Conservation (phyloP, 1,139 yeast species). For the Zygosaccharomyces sapae region DNA sequence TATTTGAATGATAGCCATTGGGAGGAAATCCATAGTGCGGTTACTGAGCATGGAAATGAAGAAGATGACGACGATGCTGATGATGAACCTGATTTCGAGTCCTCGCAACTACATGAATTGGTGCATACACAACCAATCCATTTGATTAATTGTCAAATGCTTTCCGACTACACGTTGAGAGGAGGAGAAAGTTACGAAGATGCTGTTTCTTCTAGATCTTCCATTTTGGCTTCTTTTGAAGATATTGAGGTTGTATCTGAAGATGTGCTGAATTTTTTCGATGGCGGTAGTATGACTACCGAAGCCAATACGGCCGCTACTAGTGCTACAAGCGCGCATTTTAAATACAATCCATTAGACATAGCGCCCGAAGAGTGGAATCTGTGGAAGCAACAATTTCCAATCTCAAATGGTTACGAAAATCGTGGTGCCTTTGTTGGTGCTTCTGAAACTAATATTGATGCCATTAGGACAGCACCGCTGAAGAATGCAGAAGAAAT, state of each 20-base stretch:
- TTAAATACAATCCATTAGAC: neutral
- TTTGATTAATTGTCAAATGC: slow-evolving; percentile 13
- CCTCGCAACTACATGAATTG: slow-evolving; percentile 15
- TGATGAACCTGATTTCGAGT: slow-evolving; percentile 11
- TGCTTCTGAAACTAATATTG: neutral
- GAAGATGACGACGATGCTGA: slow-evolving; percentile 10
- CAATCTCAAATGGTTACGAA: neutral
- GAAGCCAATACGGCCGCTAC: slow-evolving; percentile 5
- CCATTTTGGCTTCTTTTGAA: slow-evolving; percentile 10
- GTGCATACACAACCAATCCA: slow-evolving; percentile 26
- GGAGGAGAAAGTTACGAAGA: slow-evolving; percentile 3
- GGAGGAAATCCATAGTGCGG: neutral
- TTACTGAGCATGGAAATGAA: slow-evolving; percentile 4
- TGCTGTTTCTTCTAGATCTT: slow-evolving; percentile 10
- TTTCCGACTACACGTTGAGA: slow-evolving; percentile 6
- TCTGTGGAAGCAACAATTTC: slow-evolving; percentile 1
- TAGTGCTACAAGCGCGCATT: slow-evolving; percentile 5
- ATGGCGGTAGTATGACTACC: neutral
- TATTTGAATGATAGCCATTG: slow-evolving; percentile 11
- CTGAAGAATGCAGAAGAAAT: neutral
- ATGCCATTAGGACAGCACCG: neutral
- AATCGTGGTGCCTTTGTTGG: neutral
- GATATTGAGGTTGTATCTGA: neutral
- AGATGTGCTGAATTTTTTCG: neutral
- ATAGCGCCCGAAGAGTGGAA: neutral